Evolutionary conservation across 129 eudicot species (phyloP), one percentile per base, ranked within the genome.

Genomic region (Helichrysum umbraculigerum): DNA sequence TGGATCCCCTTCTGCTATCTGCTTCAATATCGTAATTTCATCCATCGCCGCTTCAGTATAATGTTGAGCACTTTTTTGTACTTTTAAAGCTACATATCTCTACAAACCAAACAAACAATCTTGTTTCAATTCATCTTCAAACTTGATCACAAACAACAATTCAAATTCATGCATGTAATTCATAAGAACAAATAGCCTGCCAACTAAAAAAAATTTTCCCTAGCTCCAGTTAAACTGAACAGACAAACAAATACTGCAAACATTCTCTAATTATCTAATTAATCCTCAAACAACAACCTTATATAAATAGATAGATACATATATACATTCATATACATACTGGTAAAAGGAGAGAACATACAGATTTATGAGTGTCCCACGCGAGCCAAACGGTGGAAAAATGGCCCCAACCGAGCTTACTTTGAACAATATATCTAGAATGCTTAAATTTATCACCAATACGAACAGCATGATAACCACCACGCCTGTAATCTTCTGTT

Each of bases 381-480:
- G 98, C 89, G 81, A 94, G 97, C 98, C 98, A 94, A 77, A 94
- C 98, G 37, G 96, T 91, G 66, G 97, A 94, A 76, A 94, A 94
- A 73, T 94, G 98, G 14, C 97, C 98, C 98, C 98, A 94, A 4
- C 98, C 98, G 20, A 94, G 97, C 89, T 94, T 94, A 75, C 86
- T 85, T 86, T 94, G 97, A 61, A 91, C 93, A 69, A 94, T 79
- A 57, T 94, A 94, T 71, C 96, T 85, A 2, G 87, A 88, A 68
- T 84, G 86, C 72, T 88, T 94, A 68, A 94, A 94, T 0, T 85
- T 75, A 59, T 93, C 98, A 2, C 98, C 96, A 77, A 91, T 76
- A 72, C 86, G 88, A 69, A 94, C 96, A 14, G 93, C 87, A 56
- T 93, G 98, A 80, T 93, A 93, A 1, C 98, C 98, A n/a, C 98